Conservation (phyloP, 2,329 filamentous ascomycete species). For the Aspergillus bombycis region DNA sequence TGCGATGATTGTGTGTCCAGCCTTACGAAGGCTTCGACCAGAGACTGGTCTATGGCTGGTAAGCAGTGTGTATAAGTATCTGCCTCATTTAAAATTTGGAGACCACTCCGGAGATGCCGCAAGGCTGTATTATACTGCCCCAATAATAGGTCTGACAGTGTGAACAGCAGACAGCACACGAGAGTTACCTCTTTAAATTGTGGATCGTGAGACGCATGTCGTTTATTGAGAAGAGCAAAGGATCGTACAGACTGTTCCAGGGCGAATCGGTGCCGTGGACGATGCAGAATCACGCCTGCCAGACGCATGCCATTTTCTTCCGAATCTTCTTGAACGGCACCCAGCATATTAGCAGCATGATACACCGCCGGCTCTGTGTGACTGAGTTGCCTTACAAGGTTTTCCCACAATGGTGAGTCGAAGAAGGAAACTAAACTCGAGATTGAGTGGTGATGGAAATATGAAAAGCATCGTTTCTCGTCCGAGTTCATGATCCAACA, state of each 20-base stretch:
- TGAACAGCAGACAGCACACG: slow-evolving; percentile 7
- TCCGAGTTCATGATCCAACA: slow-evolving; percentile 2
- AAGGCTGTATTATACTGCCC: slow-evolving; percentile 4
- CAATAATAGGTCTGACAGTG: background rate
- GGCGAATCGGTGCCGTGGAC: slow-evolving; percentile 1
- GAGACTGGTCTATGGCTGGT: background rate
- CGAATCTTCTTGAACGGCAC: slow-evolving; percentile 1
- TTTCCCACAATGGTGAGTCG: slow-evolving; percentile 4
- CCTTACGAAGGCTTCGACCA: slow-evolving; percentile 6
- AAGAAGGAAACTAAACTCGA: background rate
- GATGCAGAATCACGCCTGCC: background rate
- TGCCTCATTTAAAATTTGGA: background rate
- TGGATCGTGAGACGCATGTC: slow-evolving; percentile 5
- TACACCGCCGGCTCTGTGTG: slow-evolving; percentile 7
- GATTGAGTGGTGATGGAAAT: slow-evolving; percentile 8
- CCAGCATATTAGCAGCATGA: slow-evolving; percentile 3
- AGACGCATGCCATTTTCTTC: background rate
- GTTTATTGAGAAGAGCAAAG: background rate
- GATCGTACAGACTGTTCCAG: slow-evolving; percentile 9
- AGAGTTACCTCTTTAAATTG: background rate
- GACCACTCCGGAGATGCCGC: slow-evolving; percentile 1
- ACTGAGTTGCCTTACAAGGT: background rate
- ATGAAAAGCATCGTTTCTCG: slow-evolving; percentile 6
- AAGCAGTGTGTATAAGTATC: background rate
- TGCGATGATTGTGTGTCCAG: slow-evolving; percentile 4